A percentile compares a stretch with the other conserved stretches of the same genome.
Evolutionary conservation across 768 basidiomycete genomes (phyloP).

Genomic region (Auricularia auricula-judae): DNA sequence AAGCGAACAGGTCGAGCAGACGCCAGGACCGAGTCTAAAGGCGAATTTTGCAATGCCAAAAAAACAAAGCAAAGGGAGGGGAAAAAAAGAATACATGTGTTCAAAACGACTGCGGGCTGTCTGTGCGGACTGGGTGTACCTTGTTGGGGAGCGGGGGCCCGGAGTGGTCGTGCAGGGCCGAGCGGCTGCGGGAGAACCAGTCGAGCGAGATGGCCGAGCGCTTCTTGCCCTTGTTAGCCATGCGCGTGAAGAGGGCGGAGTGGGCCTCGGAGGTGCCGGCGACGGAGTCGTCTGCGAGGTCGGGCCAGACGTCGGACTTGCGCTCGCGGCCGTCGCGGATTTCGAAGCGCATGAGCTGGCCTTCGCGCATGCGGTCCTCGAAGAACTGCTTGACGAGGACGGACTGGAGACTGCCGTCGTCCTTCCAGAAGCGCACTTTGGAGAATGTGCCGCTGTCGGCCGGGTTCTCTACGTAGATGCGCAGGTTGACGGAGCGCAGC

Average conservation of each 20-base stretch:
- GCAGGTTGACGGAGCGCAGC: slow-evolving; percentile 4
- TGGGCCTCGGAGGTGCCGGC: neutral
- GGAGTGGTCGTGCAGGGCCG: neutral
- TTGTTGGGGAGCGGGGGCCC: neutral
- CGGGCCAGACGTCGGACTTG: neutral
- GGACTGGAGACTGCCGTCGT: slow-evolving; percentile 6
- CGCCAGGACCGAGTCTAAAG: neutral
- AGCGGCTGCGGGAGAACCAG: neutral
- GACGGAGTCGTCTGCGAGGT: neutral
- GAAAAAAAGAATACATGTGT: neutral
- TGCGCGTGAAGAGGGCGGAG: neutral
- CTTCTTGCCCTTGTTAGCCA: neutral
- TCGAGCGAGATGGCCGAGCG: neutral
- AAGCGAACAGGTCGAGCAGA: neutral
- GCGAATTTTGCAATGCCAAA: neutral
- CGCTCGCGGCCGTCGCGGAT: slow-evolving; percentile 5
- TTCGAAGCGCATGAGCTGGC: slow-evolving; percentile 3
- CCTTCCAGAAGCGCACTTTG: slow-evolving; percentile 4
- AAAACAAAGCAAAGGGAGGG: neutral
- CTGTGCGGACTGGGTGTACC: neutral
- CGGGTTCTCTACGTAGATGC: slow-evolving; percentile 7
- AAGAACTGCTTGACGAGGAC: slow-evolving; percentile 7
- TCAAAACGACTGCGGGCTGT: neutral
- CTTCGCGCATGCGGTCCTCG: neutral
- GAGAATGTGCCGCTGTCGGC: slow-evolving; percentile 3